Evolutionary conservation across 495 filamentous ascomycete species (phyloP).

Genomic region (Gamarada debralockiae): DNA sequence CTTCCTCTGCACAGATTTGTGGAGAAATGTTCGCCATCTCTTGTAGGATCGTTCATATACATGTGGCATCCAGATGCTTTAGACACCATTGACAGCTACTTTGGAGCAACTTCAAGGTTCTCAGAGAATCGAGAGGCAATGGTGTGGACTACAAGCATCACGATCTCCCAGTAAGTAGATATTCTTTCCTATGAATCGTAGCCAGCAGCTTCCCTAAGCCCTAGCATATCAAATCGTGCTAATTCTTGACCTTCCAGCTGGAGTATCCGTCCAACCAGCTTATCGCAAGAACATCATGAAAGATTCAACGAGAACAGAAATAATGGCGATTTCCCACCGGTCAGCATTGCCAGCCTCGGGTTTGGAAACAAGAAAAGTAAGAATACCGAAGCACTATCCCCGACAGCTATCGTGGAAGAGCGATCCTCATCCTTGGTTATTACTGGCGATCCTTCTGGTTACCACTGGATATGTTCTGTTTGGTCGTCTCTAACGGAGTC

Average conservation of each 20-base stretch:
- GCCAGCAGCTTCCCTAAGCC: too few species aligned
- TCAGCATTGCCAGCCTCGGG: not conserved
- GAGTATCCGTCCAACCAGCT: not conserved
- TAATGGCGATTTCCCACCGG: constrained; percentile 10
- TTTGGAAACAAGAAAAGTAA: not conserved
- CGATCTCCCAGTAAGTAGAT: constrained; percentile 12
- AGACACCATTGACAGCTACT: constrained; percentile 14
- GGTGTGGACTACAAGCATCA: constrained; percentile 15
- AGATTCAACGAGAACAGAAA: constrained; percentile 1
- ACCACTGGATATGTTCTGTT: constrained; percentile 12
- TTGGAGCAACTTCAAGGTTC: constrained; percentile 7
- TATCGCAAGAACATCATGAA: not conserved
- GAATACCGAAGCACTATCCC: not conserved
- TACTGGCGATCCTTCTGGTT: constrained; percentile 9
- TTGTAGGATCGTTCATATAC: constrained; percentile 10
- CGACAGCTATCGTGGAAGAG: constrained; percentile 8
- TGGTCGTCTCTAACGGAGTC: constrained; percentile 7
- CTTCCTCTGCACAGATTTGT: not conserved
- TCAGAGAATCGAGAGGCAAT: not conserved
- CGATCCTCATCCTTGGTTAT: constrained; percentile 13
- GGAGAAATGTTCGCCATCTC: constrained; percentile 4
- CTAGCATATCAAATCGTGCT: too few species aligned
- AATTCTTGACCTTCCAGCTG: too few species aligned
- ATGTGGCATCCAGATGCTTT: constrained; percentile 17
- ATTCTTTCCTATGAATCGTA: too few species aligned